Evolutionary conservation across 2,329 filamentous ascomycete genomes (phyloP), one percentile per base, ranked within the genome.

Genomic region (Karstenula rhodostoma): DNA sequence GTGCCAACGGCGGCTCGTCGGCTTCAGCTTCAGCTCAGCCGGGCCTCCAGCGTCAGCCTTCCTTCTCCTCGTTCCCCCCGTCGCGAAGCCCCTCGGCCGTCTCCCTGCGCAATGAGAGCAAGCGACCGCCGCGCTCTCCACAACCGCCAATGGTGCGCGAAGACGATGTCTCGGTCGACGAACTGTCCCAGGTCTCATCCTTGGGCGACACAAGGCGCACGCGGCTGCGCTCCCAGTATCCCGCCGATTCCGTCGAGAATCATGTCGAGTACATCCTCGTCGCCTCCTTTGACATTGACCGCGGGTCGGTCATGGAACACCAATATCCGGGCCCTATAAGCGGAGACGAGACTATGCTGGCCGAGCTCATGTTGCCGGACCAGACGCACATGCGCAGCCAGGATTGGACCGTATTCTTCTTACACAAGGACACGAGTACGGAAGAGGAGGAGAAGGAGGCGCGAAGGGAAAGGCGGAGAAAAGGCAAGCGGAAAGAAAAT

Each of bases 211-310:
- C 42, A 19, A 61, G 51, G 23, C 33, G 3, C 37, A 19, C 58
- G 59, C 72, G 67, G 56, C 73, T 83, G 61, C 79, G 79, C 58
- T 81, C 82, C 40, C 83, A 84, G 64, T 85, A 84, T 64, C 82
- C 82, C 22, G 70, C 77, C 54, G 75, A 81, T 62, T 77, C 78
- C 52, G 69, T 77, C 58, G 81, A 98, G 77, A 96, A 95, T 72
- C 95, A 99, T 89, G 95, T 99, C 80, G 95, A 99, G 77, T 99
- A 98, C 75, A 98, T 99, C 56, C 84, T 99, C 56, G 95, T 99
- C 57, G 95, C 95, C 4, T 96, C 93, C 2, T 99, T 99, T 79
- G 93, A 98, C 78, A 96, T 98, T 71, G 94, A 98, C 77, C 89
- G 92, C 56, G 95, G 95, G 3, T 94, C 94, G 49, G 89, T 97